These are phyloP conservation scores for Aspergillus sergii DNA, from an alignment of 2,329 filamentous ascomycete genomes.

Conservation along the genomic window DNA sequence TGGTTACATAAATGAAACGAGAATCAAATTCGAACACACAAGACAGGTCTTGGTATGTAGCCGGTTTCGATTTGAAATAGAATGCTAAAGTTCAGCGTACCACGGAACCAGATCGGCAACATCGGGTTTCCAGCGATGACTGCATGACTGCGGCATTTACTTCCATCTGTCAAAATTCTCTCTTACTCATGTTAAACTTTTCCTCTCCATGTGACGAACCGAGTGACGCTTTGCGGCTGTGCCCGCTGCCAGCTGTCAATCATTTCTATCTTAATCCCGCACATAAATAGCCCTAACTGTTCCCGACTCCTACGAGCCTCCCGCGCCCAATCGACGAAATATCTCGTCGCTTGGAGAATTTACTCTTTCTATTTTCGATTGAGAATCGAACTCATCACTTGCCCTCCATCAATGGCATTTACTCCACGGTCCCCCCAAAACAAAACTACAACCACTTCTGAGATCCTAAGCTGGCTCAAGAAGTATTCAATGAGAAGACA, in stretches of 20 bases:
- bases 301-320: background rate
- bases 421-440: background rate
- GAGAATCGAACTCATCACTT: background rate
- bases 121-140: background rate
- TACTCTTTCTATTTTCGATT: background rate
- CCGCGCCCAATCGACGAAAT: background rate
- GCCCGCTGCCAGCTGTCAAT: background rate
- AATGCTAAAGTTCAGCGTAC: background rate
- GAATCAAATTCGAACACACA: too few species aligned
- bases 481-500: background rate
- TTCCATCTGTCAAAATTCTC: background rate
- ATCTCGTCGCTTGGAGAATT: background rate
- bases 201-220: background rate
- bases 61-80: background rate
- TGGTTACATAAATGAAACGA: too few species aligned
- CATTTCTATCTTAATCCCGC: background rate
- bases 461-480: constrained; percentile 1
- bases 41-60: too few species aligned
- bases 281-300: background rate
- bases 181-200: background rate
- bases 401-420: background rate
- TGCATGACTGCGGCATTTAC: background rate
- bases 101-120: background rate
- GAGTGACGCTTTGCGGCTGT: background rate
- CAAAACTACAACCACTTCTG: background rate